Evolutionary conservation across 768 basidiomycete genomes (phyloP), one percentile per base, ranked within the genome.

Genomic region (Suillus subluteus): DNA sequence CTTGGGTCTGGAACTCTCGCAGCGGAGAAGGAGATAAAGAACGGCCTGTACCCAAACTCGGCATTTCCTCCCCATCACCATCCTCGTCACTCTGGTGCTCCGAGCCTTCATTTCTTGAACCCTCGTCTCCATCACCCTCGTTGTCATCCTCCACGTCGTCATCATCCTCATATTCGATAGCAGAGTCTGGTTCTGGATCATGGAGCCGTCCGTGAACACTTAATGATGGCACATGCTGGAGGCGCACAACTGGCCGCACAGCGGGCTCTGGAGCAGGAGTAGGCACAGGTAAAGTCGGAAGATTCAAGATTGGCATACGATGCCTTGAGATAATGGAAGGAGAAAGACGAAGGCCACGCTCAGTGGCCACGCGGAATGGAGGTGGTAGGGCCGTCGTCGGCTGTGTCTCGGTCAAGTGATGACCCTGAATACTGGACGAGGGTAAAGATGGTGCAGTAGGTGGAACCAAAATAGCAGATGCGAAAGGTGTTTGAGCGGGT

Each of bases 191-290:
- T 67, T 71, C 66, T 37, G 44, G 55, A 54, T 76, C 78, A 35
- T 74, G 68, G 62, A 69, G 70, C 26, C 21, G 65, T 55, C 82
- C 82, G 37, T 78, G 73, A 71, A 81, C 78, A 21, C 81, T 80
- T 58, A 88, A 73, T 35, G 84, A 87, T 40, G 89, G 89, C 78
- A 89, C 85, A 66, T 79, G 85, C 56, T 81, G 79, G 68, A 88
- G 74, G 15, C 83, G 80, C 55, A 74, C 63, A 54, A 65, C 68
- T 58, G 67, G 64, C 52, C 70, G 70, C 37, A 72, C 70, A 1
- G 64, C 61, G 4, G 68, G 16, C 23, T 65, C 68, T 37, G 61
- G 48, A 7, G 67, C 41, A 55, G 73, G 67, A 5, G 72, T 69
- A 8, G 78, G 72, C 8, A 76, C 71, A 8, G 82, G 82, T 15